Percentiles rank a stretch among this genome's conserved stretches.
These are phyloP conservation scores for Candida sanyaensis DNA, from an alignment of 1,139 yeast species.

Conservation along the genomic window DNA sequence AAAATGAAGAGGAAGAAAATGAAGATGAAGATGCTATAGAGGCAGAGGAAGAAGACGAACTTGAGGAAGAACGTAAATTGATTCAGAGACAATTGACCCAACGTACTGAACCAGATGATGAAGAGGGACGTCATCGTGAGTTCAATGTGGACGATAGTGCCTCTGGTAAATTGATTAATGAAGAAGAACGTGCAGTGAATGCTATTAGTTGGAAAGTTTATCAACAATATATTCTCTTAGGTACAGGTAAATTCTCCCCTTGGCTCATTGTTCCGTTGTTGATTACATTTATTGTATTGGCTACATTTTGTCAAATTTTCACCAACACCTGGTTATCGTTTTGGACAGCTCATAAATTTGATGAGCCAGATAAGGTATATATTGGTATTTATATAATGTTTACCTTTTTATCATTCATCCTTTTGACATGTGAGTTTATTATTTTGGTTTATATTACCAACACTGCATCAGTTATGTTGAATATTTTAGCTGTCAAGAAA, in stretches of 20 bases:
- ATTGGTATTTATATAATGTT: constrained; percentile 73
- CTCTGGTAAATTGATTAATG: constrained; percentile 34
- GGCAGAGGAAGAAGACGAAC: constrained; percentile 17
- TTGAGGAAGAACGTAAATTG: constrained; percentile 21
- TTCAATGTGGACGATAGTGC: constrained; percentile 24
- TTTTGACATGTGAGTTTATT: constrained; percentile 45
- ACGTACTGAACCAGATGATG: constrained; percentile 18
- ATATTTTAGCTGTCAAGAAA: constrained; percentile 54
- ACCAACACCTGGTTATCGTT: constrained; percentile 83
- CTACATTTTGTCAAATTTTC: constrained; percentile 65
- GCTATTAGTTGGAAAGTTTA: constrained; percentile 32
- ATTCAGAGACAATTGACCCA: constrained; percentile 21
- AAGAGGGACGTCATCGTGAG: constrained; percentile 19
- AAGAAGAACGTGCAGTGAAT: constrained; percentile 43
- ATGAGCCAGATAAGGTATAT: constrained; percentile 52
- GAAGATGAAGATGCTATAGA: constrained; percentile 16
- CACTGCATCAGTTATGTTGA: constrained; percentile 44
- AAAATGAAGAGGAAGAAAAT: constrained; percentile 25
- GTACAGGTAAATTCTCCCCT: constrained; percentile 49
- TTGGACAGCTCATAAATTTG: constrained; percentile 69
- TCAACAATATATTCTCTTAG: constrained; percentile 51
- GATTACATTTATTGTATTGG: constrained; percentile 31
- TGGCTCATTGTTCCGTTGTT: constrained; percentile 20
- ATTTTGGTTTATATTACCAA: constrained; percentile 53
- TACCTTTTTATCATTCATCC: constrained; percentile 38